Base-by-base conservation (phyloP, 1,139 yeast species). In the Yarrowia galli region DNA sequence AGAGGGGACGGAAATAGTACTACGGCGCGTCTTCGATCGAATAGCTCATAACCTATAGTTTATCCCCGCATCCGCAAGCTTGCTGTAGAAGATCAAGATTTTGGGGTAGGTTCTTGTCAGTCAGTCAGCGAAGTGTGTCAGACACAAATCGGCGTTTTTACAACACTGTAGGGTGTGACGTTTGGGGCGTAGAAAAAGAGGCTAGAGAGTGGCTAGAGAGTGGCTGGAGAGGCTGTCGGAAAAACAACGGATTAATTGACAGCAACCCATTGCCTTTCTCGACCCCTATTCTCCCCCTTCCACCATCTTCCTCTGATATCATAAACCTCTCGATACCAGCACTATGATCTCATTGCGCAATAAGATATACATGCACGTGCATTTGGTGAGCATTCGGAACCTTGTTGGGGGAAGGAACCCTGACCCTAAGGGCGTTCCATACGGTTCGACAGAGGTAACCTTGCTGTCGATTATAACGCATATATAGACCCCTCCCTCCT, bases 391-490 rank as follows among this genome's bases (percentile, higher is more conserved):
- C 36, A 23, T 13, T 3, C 22, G 25, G 20, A 53, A 53, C 60
- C 60, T 53, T 53, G 60, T 53, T 53, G 61, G 46, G 61, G 61
- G 46, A 38, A n/a, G 23, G 10, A n/a, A 16, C 61, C 61, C 46
- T 18, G 25, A 40, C 61, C 61, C 61, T 40, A 40, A 38, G 46
- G 61, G 61, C 61, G 61, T 54, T 54, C 61, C 61, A 54, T 54
- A 54, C 61, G 61, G 61, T 54, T 54, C 61, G 61, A 54, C 61
- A 54, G 48, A 36, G 32, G 61, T 54, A 54, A 54, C 61, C 61
- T 54, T 54, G 61, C 61, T 54, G 61, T 54, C 61, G 61, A 54
- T 54, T 54, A 54, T 54, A 54, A 40, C 61, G 61, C 61, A 54
- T 54, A 54, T 54, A 54, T 54, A 54, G 61, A 36, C 46, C 46